A percentile compares a stretch with the other conserved stretches of the same genome.
These are phyloP conservation scores for Solanum peruvianum DNA, from an alignment of 257 asterid genomes.

Conservation along the genomic window DNA sequence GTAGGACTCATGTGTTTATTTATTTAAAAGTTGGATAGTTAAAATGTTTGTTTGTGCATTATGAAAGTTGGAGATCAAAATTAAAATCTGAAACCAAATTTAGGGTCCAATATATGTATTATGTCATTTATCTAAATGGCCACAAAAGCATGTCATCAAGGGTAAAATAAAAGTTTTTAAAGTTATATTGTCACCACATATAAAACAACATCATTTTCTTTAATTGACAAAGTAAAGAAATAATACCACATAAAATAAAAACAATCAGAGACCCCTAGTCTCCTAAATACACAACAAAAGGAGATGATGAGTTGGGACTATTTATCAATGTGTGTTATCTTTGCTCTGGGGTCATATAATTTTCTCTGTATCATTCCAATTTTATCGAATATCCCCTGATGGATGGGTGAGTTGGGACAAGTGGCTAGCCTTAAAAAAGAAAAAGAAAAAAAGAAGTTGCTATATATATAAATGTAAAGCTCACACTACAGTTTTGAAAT, in stretches of 20 bases:
- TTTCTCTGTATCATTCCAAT: neutral
- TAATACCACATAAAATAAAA: neutral
- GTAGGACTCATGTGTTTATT: too few relatives aligned
- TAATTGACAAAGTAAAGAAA: neutral
- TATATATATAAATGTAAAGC: neutral
- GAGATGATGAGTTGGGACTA: neutral
- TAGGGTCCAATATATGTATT: too few relatives aligned
- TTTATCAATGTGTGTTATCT: neutral
- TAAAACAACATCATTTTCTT: neutral
- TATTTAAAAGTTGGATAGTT: too few relatives aligned
- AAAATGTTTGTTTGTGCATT: too few relatives aligned
- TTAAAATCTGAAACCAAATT: too few relatives aligned
- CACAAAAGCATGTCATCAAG: neutral
- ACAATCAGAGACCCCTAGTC: neutral
- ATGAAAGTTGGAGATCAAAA: too few relatives aligned
- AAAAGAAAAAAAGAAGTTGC: neutral
- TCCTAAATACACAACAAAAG: neutral
- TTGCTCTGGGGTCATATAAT: neutral
- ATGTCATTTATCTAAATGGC: too few relatives aligned
- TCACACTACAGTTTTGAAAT: neutral
- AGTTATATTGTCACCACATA: neutral
- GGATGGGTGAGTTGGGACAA: neutral
- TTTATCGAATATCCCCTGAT: fast-evolving
- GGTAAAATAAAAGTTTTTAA: neutral
- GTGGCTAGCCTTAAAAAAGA: neutral